Base-by-base conservation (phyloP, 352 stramenopile genomes). In the Aphanomyces stellatus region DNA sequence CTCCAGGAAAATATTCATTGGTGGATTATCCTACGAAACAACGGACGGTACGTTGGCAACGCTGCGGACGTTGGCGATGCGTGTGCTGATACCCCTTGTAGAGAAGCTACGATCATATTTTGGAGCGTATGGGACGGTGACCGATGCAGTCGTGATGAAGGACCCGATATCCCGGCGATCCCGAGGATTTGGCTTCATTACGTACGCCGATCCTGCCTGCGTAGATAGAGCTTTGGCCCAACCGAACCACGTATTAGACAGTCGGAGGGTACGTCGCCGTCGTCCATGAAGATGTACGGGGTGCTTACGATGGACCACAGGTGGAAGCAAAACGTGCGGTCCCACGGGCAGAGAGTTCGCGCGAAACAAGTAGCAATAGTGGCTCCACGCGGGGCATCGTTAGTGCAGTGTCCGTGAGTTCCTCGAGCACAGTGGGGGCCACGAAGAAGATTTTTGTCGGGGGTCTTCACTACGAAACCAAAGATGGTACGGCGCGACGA, bases 361-460 rank as follows among this genome's bases (percentile, higher is more conserved):
- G 88, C n/a, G 88, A 94, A 51, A 72, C 49, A 34, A 69, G 65
- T 69, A 80, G 71, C 51, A 79, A 13, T n/a, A 57, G 19, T 19
- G n/a, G 72, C 13, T 81, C 77, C 5, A 87, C 72, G 71, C 79
- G 81, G 63, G 73, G 77, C 25, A 86, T 74, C 65, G 75, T 71
- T 11, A 86, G 70, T 43, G 80, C 74, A 56, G 77, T 88, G 69
- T 77, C 81, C 41, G 76, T 77, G 22, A 85, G 70, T 57, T 73
- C 79, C 13, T 80, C 67, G 60, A 88, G 75, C 74, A 72, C 76
- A 27, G 72, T 85, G n/a, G 87, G 84, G 25, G 81, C 82, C 34
- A 95, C 84, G 24, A 94, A 94, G 71, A 95, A 97, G 72, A 97
- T 97, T 51, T 97, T 97, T 70, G 90, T 96, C 22, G 90, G 90